Conservation (phyloP, 139 green algal genomes). For the Haematococcus lacustris region DNA sequence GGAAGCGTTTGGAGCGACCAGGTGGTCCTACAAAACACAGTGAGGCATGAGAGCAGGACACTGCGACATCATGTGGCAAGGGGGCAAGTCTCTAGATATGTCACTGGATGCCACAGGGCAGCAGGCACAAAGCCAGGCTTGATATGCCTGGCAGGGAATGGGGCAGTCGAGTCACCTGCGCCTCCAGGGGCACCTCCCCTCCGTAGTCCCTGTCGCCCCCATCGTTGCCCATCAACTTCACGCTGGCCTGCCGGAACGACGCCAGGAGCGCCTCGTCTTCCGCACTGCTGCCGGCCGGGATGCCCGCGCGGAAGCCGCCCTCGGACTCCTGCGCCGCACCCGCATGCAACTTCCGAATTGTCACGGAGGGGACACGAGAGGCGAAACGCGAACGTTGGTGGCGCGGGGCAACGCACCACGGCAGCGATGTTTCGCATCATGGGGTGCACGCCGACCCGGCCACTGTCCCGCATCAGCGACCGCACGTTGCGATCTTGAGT, state of each 20-base stretch:
- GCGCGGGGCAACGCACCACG: conserved; percentile 10
- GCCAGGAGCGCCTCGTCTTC: conserved; percentile 2
- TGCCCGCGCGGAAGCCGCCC: not conserved
- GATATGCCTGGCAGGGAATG: too few relatives aligned
- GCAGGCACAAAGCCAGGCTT: too few relatives aligned
- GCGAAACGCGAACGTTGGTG: too few relatives aligned
- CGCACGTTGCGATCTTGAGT: conserved; percentile 5
- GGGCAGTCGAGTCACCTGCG: not conserved
- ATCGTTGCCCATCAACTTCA: conserved; percentile 52
- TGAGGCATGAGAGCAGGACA: too few relatives aligned
- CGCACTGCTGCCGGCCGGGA: not conserved
- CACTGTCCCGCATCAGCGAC: conserved; percentile 22
- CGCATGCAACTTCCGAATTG: too few relatives aligned
- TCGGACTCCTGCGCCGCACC: conserved; percentile 1
- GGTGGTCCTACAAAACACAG: too few relatives aligned
- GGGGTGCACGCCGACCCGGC: conserved; percentile 39
- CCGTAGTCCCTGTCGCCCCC: conserved; percentile 63
- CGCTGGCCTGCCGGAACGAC: conserved; percentile 6
- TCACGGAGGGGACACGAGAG: too few relatives aligned
- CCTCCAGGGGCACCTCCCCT: conserved; percentile 46
- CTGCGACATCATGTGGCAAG: too few relatives aligned
- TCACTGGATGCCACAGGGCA: too few relatives aligned
- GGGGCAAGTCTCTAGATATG: too few relatives aligned
- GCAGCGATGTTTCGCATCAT: conserved; percentile 53
- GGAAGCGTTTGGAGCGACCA: too few relatives aligned